A percentile compares a stretch with the other conserved stretches of the same genome.
Conservation (phyloP, 2,329 filamentous ascomycete species). For the Aspergillus tamarii region DNA sequence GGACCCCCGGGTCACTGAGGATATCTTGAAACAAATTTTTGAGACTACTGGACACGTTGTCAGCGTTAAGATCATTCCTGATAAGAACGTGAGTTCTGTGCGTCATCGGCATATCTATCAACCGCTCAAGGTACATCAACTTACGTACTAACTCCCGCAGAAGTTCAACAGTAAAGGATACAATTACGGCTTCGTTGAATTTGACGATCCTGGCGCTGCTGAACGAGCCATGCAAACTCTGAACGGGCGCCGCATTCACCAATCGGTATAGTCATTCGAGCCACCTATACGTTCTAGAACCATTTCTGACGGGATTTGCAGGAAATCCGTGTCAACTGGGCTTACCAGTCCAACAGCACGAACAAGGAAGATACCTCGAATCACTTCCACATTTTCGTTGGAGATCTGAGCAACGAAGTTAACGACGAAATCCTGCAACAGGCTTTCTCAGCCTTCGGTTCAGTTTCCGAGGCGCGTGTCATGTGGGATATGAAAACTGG, state of each 20-base stretch:
- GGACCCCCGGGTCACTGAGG: slow-evolving; percentile 92
- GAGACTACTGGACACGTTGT: slow-evolving; percentile 98
- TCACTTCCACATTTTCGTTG: slow-evolving; percentile 99
- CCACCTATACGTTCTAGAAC: slow-evolving; percentile 1
- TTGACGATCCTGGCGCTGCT: slow-evolving; percentile 94
- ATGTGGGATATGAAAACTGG: slow-evolving; percentile 99
- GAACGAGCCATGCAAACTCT: slow-evolving; percentile 97
- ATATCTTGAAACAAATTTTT: slow-evolving; percentile 95
- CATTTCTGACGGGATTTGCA: slow-evolving; percentile 44
- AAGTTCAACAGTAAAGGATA: slow-evolving; percentile 81
- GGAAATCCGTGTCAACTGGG: slow-evolving; percentile 99
- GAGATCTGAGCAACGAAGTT: slow-evolving; percentile 96
- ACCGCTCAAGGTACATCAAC: slow-evolving; percentile 5
- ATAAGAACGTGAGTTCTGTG: slow-evolving; percentile 85
- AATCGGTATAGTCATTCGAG: slow-evolving; percentile 68
- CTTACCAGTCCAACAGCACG: slow-evolving; percentile 91
- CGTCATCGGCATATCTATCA: neutral
- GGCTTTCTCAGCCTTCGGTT: slow-evolving; percentile 94
- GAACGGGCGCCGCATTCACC: slow-evolving; percentile 92
- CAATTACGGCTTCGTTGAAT: slow-evolving; percentile 99
- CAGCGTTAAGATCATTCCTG: slow-evolving; percentile 98
- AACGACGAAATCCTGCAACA: slow-evolving; percentile 94
- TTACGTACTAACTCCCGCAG: slow-evolving; percentile 24
- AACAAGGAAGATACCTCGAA: slow-evolving; percentile 98
- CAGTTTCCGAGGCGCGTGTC: slow-evolving; percentile 93